Evolutionary conservation across 441 rosid genomes (phyloP), one percentile per base, ranked within the genome.

Genomic region (Kokia cookei): DNA sequence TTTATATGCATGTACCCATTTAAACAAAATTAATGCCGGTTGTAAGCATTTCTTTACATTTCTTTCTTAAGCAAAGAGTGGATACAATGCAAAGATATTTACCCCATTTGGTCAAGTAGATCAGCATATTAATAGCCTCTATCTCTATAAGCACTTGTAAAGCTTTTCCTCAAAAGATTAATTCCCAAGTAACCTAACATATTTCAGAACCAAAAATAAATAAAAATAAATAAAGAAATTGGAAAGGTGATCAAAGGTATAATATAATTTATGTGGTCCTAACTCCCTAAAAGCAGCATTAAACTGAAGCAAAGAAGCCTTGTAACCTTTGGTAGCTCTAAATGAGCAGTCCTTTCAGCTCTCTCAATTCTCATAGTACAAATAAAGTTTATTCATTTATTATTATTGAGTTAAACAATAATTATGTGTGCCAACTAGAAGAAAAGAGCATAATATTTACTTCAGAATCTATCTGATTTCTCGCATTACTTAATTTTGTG

Each of bases 291-390:
- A 69, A 78, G 75, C 69, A 42, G 66, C 79, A 70, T 51, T 60
- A 42, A 76, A 58, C 58, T 58, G 76, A 79, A 83, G 74, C 77
- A 80, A 79, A 83, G 77, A 77, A 55, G 13, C 71, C 40, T 67
- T 67, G 75, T 80, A 81, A 80, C 87, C 83, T 78, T 84, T 84
- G 83, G 89, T 69, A 80, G 80, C 84, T 77, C 77, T 72, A 83
- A 84, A 80, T 73, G 86, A 79, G 74, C 79, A 77, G 76, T 65
- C 84, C 77, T 83, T 84, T 72, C 53, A 59, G 79, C 51, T 37
- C 76, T 70, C 82, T 80, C 37, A 32, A 32, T 5, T 5, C 37
- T 32, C 82, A 79, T 64, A 55, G 62, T 67, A 80, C 78, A 67
- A 81, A 13, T 3, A 51, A 85, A 83, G 83, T 75, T 79, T 78